Base-by-base conservation (phyloP, 768 basidiomycete genomes). In the Lyophyllum atratum region DNA sequence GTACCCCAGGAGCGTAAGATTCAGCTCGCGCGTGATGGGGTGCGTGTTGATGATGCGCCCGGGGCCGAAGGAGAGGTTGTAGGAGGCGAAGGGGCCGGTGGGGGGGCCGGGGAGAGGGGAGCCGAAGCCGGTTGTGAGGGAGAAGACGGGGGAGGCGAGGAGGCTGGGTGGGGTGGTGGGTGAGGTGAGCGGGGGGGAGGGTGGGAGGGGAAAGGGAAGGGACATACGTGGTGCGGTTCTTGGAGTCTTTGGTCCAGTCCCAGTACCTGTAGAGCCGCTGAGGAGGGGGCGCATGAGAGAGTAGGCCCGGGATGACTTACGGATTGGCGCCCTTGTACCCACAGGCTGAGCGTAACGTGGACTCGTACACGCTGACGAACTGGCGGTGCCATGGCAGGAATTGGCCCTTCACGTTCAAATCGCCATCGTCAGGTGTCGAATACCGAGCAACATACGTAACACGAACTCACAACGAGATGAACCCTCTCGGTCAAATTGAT, bases 161-260 rank as follows among this genome's bases (percentile, higher is more conserved):
- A 76, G 54, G 14, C 77, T 76, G 46, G 15, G 15, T 39, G 39
- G 19, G 34, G 3, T 15, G 4, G 34, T 9, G 34, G 34, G 34
- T 26, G 14, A 45, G n/a, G 21, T 55, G 6, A 54, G 33, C 52
- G 14, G 9, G 21, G 11, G 14, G 26, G 11, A 40, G 21, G 26
- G 24, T 33, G 2, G 19, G 57, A 24, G 15, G 12, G 12, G 46
- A 4, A 14, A 31, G 28, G 14, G 3, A 39, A 49, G 26, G 22
- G 22, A 62, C 64, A 52, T 50, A 73, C 72, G 64, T 62, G 4
- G 58, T 19, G 7, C 55, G 52, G 19, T 53, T 56, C 46, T 72
- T 72, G 0, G 69, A 63, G 48, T 77, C 76, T 26, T 59, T 65
- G 7, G 71, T 72, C 73, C 73, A 76, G 52, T 76, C 68, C 75